These are phyloP conservation scores for Platanus orientalis DNA, from an alignment of 164 flowering plant species.

Conservation along the genomic window DNA sequence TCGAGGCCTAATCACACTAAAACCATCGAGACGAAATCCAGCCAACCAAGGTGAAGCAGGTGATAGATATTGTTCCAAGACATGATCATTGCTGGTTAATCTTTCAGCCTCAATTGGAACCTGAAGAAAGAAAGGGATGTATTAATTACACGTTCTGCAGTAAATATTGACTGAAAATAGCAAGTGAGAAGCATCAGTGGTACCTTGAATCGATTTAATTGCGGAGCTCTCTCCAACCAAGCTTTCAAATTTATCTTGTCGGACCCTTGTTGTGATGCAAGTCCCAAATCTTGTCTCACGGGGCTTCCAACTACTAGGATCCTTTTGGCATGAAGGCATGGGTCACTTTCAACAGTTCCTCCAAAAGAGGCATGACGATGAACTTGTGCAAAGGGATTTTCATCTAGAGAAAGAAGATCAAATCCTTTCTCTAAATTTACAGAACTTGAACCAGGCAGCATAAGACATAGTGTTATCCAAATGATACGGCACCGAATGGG, in stretches of 20 bases:
- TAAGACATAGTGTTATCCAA: conserved; percentile 76
- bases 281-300: conserved; percentile 46
- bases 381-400: conserved; percentile 59
- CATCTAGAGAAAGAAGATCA: conserved; percentile 76
- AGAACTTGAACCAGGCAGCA: conserved; percentile 60
- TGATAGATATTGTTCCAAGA: conserved; percentile 66
- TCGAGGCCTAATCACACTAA: conserved; percentile 72
- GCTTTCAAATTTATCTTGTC: conserved; percentile 52
- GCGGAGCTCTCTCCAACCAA: conserved; percentile 79
- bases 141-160: background rate
- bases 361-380: conserved; percentile 72
- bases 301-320: conserved; percentile 66
- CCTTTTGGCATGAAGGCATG: conserved; percentile 89
- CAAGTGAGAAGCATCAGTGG: conserved; percentile 9
- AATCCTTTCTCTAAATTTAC: conserved; percentile 59
- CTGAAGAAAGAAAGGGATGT: conserved; percentile 26
- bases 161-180: too few species aligned
- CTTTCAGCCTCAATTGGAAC: conserved; percentile 85
- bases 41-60: conserved; percentile 75
- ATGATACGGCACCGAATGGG: conserved; percentile 81
- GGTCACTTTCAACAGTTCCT: conserved; percentile 47
- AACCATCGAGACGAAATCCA: conserved; percentile 92
- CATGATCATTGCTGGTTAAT: conserved; percentile 48
- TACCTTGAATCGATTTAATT: conserved; percentile 75
- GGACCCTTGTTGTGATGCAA: conserved; percentile 35